Conservation (phyloP, 108 stramenopile genomes). For the Stephanodiscus minutulus region DNA sequence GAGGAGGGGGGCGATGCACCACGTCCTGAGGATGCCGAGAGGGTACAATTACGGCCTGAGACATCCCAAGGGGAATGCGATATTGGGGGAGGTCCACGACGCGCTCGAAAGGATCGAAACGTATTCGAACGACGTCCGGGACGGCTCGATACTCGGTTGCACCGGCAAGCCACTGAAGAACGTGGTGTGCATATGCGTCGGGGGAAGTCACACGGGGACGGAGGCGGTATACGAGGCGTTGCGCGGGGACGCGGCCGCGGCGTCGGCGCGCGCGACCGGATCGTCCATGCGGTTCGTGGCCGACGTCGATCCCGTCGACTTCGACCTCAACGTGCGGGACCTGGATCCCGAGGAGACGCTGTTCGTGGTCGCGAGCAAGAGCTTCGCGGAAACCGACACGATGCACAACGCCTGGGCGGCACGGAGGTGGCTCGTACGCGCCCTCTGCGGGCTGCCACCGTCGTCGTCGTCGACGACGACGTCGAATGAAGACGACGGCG, state of each 20-base stretch:
- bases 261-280: conserved; percentile 53
- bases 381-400: conserved; percentile 86
- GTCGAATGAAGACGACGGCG: background rate
- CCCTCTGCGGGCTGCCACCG: conserved; percentile 13
- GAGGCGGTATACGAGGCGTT: conserved; percentile 95
- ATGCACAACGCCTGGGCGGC: conserved; percentile 84
- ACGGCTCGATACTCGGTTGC: conserved; percentile 67
- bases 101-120: conserved; percentile 68
- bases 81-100: conserved; percentile 74
- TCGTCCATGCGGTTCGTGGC: conserved; percentile 87
- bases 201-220: conserved; percentile 84
- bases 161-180: conserved; percentile 89
- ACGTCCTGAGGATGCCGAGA: conserved; percentile 72
- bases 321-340: conserved; percentile 68
- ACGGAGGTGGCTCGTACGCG: conserved; percentile 69
- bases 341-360: conserved; percentile 74
- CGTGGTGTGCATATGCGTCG: conserved; percentile 91
- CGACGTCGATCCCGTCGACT: conserved; percentile 98
- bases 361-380: conserved; percentile 81
- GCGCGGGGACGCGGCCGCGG: conserved; percentile 46
- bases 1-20: conserved; percentile 75
- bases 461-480: background rate
- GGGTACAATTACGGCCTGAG: conserved; percentile 43
- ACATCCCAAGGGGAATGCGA: conserved; percentile 51
- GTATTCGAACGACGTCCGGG: conserved; percentile 80